phyloP scores from a whole-genome alignment of 371 early-diverging fungal genomes.

The Circinella umbellata region DNA sequence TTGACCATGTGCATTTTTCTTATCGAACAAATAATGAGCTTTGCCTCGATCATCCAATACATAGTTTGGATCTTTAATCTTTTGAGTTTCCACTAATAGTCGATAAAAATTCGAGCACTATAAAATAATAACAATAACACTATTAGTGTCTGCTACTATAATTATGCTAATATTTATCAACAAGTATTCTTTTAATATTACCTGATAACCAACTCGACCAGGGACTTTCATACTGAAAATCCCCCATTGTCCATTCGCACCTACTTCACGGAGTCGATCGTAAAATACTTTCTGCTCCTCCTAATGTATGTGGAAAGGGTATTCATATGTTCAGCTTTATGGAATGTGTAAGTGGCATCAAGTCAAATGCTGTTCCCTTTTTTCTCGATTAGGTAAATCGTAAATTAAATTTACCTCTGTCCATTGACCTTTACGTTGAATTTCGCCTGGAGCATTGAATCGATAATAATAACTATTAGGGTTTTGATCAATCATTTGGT shows the following conservation, averaged over 20 bases:
- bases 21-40: constrained; percentile 84
- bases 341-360: neutral
- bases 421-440: constrained; percentile 89
- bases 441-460: constrained; percentile 94
- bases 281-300: constrained; percentile 84
- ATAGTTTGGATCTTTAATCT: constrained; percentile 87
- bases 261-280: constrained; percentile 77
- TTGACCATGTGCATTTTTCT: constrained; percentile 77
- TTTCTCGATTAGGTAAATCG: neutral
- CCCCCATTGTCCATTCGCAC: constrained; percentile 94
- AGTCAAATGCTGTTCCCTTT: neutral
- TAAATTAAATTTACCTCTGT: constrained; percentile 35
- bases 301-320: constrained; percentile 5
- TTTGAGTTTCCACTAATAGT: constrained; percentile 78
- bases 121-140: neutral
- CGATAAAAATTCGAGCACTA: constrained; percentile 95
- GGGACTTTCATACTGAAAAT: constrained; percentile 91
- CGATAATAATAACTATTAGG: constrained; percentile 95
- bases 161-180: neutral
- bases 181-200: constrained; percentile 23
- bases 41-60: constrained; percentile 85
- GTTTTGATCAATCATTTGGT: constrained; percentile 83
- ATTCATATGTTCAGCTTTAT: constrained; percentile 14
- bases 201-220: constrained; percentile 93
- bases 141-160: too few relatives aligned